Percentiles rank a stretch among this genome's conserved stretches.
Evolutionary conservation across 2,329 filamentous ascomycete species (phyloP).

Genomic region (Paramyrothecium sp.): DNA sequence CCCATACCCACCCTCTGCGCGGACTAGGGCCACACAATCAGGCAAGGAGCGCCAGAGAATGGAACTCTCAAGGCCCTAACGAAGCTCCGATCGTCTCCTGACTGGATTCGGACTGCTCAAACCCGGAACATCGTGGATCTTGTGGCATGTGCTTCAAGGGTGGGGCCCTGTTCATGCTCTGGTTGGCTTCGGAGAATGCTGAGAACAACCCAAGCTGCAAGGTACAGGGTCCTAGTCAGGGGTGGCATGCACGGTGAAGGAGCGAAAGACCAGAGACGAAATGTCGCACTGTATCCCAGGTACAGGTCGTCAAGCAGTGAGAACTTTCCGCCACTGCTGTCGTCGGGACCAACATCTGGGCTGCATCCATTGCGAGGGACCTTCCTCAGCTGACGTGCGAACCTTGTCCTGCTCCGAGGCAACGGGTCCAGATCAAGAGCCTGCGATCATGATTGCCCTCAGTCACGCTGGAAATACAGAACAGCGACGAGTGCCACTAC

Average conservation of each 20-base stretch:
- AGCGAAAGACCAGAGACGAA: background rate
- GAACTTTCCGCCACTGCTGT: background rate
- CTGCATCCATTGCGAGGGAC: background rate
- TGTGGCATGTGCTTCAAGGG: conserved; percentile 16
- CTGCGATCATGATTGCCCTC: too few species aligned
- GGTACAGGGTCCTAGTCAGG: conserved; percentile 21
- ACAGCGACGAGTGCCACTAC: too few species aligned
- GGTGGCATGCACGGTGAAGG: conserved; percentile 3
- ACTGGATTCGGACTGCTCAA: background rate
- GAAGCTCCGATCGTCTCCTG: background rate
- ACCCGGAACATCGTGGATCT: conserved; percentile 13
- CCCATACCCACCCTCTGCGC: background rate
- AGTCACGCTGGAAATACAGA: too few species aligned
- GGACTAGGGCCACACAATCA: background rate
- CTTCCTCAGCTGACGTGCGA: background rate
- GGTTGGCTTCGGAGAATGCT: conserved; percentile 18
- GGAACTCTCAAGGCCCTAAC: background rate
- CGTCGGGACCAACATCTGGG: background rate
- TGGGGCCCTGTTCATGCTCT: conserved; percentile 12
- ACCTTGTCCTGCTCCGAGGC: background rate
- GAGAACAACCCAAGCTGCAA: conserved; percentile 13
- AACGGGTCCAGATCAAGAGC: background rate
- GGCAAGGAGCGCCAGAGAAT: background rate
- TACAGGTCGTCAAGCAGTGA: background rate
- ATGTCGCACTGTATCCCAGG: background rate